Evolutionary conservation across 1,284 basidiomycete species (phyloP).

Genomic region (Pseudozyma pruni): DNA sequence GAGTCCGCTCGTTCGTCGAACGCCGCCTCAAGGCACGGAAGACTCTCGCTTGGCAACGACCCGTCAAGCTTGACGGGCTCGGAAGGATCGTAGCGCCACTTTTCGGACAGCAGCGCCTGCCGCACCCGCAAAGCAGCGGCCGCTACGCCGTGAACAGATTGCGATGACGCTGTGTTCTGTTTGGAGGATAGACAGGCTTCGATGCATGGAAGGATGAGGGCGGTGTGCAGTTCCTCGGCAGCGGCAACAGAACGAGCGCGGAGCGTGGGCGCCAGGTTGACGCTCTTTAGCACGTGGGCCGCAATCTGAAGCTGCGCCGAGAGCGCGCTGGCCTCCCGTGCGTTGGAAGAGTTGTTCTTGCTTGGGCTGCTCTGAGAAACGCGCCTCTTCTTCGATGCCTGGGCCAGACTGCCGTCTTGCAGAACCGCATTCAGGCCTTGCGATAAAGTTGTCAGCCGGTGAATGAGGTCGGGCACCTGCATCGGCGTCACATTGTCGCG

Average conservation of each 20-base stretch:
- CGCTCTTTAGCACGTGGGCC: slow-evolving; percentile 32
- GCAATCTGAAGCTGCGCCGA: slow-evolving; percentile 25
- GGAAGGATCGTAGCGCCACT: slow-evolving; percentile 41
- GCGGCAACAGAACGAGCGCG: slow-evolving; percentile 33
- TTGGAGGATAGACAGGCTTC: slow-evolving; percentile 15
- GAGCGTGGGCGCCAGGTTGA: slow-evolving; percentile 24
- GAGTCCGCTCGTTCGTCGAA: slow-evolving; percentile 37
- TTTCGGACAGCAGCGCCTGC: slow-evolving; percentile 30
- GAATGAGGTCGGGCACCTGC: slow-evolving; percentile 35
- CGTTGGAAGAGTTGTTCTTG: background rate
- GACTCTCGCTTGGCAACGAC: slow-evolving; percentile 26
- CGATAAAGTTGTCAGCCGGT: slow-evolving; percentile 7
- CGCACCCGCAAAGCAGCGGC: slow-evolving; percentile 36
- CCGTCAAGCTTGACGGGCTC: slow-evolving; percentile 47
- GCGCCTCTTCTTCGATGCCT: slow-evolving; percentile 28
- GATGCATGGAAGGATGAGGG: slow-evolving; percentile 28
- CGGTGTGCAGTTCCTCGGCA: slow-evolving; percentile 33
- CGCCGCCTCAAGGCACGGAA: slow-evolving; percentile 24
- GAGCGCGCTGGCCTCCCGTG: slow-evolving; percentile 1
- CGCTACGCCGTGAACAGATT: slow-evolving; percentile 13
- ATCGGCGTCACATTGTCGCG: slow-evolving; percentile 33
- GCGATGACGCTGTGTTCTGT: background rate
- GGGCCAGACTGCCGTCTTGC: background rate
- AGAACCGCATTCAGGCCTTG: slow-evolving; percentile 4
- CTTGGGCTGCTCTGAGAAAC: slow-evolving; percentile 1